A percentile compares a stretch with the other conserved stretches of the same genome.
These are phyloP conservation scores for Lasiosphaeria miniovina DNA, from an alignment of 495 filamentous ascomycete genomes.

Conservation along the genomic window DNA sequence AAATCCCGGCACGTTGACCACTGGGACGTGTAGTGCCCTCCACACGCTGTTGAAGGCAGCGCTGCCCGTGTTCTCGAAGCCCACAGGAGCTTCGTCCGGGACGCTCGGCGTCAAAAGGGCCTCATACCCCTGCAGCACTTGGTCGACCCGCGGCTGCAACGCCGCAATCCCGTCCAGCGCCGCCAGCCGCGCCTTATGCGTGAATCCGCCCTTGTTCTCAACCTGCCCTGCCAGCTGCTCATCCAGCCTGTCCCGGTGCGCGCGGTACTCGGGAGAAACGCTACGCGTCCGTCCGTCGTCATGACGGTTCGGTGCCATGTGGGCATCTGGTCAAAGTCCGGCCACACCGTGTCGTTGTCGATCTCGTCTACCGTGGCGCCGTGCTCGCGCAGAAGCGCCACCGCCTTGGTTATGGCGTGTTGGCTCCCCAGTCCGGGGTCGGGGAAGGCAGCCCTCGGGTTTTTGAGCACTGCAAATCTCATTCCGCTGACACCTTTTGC, in stretches of 20 bases:
- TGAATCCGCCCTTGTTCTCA: conserved; percentile 37
- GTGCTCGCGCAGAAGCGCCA: conserved; percentile 30
- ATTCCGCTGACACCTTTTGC: conserved; percentile 31
- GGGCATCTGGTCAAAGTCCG: neutral
- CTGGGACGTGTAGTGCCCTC: conserved; percentile 47
- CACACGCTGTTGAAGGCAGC: conserved; percentile 39
- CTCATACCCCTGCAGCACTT: conserved; percentile 42
- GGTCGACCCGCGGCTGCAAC: conserved; percentile 46
- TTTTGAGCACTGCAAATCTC: conserved; percentile 49
- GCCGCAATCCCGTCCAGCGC: conserved; percentile 44
- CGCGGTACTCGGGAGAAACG: conserved; percentile 47
- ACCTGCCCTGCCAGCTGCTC: conserved; percentile 39
- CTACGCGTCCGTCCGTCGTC: conserved; percentile 38
- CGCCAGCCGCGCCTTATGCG: conserved; percentile 39
- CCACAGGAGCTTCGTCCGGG: conserved; percentile 48
- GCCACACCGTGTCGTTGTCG: neutral
- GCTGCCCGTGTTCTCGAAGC: conserved; percentile 43
- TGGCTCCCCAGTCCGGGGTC: conserved; percentile 45
- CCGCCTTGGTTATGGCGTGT: conserved; percentile 40
- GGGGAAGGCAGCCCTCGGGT: conserved; percentile 39
- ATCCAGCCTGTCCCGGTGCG: conserved; percentile 39
- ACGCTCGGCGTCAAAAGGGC: conserved; percentile 49
- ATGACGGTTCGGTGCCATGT: conserved; percentile 26
- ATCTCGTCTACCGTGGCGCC: neutral
- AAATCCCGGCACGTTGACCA: conserved; percentile 50